Conservation (phyloP, 768 basidiomycete species). For the Coprinopsis cinerea region DNA sequence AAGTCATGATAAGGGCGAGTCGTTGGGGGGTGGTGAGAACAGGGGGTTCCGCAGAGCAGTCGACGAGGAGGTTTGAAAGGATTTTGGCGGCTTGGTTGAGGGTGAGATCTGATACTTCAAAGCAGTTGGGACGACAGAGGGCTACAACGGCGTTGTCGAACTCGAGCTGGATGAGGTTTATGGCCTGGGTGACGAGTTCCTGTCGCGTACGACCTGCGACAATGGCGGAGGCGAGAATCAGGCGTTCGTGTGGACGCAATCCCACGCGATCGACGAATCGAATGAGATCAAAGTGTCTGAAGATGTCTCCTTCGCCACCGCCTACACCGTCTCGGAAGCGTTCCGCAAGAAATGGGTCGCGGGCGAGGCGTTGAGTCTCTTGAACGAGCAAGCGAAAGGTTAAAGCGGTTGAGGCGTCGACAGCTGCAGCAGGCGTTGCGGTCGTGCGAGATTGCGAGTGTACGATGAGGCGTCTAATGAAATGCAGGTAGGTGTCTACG, state of each 20-base stretch:
- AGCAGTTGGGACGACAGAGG: conserved; percentile 73
- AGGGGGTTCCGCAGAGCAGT: conserved; percentile 62
- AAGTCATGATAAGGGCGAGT: conserved; percentile 67
- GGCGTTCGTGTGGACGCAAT: conserved; percentile 70
- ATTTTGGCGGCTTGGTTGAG: conserved; percentile 73
- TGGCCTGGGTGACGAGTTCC: conserved; percentile 60
- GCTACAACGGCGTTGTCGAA: conserved; percentile 76
- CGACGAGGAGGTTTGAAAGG: conserved; percentile 73
- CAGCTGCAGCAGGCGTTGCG: conserved; percentile 46
- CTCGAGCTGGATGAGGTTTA: conserved; percentile 63
- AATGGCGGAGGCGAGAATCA: conserved; percentile 73
- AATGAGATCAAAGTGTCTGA: conserved; percentile 76
- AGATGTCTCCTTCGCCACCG: conserved; percentile 79
- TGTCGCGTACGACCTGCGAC: conserved; percentile 52
- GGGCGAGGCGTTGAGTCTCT: conserved; percentile 83
- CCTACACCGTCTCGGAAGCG: conserved; percentile 88
- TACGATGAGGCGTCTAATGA: conserved; percentile 91
- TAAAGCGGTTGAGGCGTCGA: conserved; percentile 71
- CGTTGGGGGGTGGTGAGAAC: conserved; percentile 68
- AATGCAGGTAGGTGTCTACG: conserved; percentile 94
- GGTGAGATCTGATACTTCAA: conserved; percentile 75
- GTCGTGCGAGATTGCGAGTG: conserved; percentile 73
- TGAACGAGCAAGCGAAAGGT: conserved; percentile 83
- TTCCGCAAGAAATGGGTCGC: conserved; percentile 86
- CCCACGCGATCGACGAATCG: conserved; percentile 81